Evolutionary conservation across 2,329 filamentous ascomycete species (phyloP).

Genomic region (Aspergillus transmontanensis): DNA sequence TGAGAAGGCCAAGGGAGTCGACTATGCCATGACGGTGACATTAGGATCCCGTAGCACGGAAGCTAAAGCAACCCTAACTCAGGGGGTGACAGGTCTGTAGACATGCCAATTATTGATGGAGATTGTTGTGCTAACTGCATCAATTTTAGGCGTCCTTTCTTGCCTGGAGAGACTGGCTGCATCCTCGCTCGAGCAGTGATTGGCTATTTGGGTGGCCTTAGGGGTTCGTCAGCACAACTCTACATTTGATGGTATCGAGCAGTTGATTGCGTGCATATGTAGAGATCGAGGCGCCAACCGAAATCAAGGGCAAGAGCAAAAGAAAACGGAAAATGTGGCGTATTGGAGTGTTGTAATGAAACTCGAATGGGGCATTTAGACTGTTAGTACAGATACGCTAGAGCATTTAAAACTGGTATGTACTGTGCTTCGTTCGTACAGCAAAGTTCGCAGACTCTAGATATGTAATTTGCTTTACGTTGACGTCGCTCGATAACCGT

Average conservation of each 20-base stretch:
- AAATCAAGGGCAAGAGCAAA: not conserved
- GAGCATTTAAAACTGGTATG: not conserved
- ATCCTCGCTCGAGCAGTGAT: conserved; percentile 22
- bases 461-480: not conserved
- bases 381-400: not conserved
- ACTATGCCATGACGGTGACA: conserved; percentile 80
- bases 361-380: not conserved
- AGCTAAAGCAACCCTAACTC: conserved; percentile 80
- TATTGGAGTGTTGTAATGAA: not conserved
- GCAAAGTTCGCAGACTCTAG: not conserved
- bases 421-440: not conserved
- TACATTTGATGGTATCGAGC: not conserved
- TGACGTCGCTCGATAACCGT: not conserved
- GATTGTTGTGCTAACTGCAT: conserved; percentile 17
- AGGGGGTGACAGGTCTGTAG: conserved; percentile 82
- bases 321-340: not conserved
- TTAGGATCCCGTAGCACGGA: conserved; percentile 86
- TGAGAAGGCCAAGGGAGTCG: conserved; percentile 58
- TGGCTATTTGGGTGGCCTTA: not conserved
- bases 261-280: not conserved
- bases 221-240: not conserved
- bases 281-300: not conserved
- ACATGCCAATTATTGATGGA: not conserved
- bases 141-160: conserved; percentile 51
- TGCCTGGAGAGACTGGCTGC: conserved; percentile 56